Evolutionary conservation across 768 basidiomycete species (phyloP).

Genomic region (Tylopilus subfusipes): DNA sequence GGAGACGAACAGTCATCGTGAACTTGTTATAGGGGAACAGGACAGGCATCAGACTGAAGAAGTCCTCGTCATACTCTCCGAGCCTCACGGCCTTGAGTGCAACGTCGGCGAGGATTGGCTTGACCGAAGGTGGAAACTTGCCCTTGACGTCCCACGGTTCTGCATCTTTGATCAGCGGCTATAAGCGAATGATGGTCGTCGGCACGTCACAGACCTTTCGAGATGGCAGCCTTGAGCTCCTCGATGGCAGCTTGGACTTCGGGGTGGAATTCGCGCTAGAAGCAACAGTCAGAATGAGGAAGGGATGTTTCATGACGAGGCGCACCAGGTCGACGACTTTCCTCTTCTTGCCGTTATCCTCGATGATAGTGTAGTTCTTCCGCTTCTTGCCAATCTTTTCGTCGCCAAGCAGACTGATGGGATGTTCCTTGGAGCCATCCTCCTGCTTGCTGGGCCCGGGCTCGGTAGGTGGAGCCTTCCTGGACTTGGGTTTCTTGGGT

Average conservation of each 20-base stretch:
- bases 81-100: slow-evolving; percentile 75
- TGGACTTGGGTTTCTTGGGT: slow-evolving; percentile 71
- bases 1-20: slow-evolving; percentile 72
- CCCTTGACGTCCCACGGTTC: slow-evolving; percentile 79
- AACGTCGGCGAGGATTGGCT: slow-evolving; percentile 65
- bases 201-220: slow-evolving; percentile 45
- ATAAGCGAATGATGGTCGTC: background rate
- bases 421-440: slow-evolving; percentile 49
- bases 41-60: slow-evolving; percentile 83
- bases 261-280: slow-evolving; percentile 64
- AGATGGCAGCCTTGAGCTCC: slow-evolving; percentile 56
- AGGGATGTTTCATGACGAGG: slow-evolving; percentile 1
- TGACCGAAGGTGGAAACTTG: slow-evolving; percentile 83
- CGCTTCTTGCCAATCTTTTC: slow-evolving; percentile 47
- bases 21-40: slow-evolving; percentile 95
- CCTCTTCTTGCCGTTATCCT: slow-evolving; percentile 65
- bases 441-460: slow-evolving; percentile 25
- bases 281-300: background rate
- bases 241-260: slow-evolving; percentile 62
- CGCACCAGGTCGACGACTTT: slow-evolving; percentile 65
- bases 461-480: slow-evolving; percentile 38
- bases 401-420: slow-evolving; percentile 43
- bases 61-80: slow-evolving; percentile 90
- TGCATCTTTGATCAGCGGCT: slow-evolving; percentile 25
- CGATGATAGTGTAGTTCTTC: slow-evolving; percentile 49